Percentiles rank a stretch among this genome's conserved stretches.
Evolutionary conservation across 2,329 filamentous ascomycete species (phyloP).

Genomic region (Fusarium veterinarium): DNA sequence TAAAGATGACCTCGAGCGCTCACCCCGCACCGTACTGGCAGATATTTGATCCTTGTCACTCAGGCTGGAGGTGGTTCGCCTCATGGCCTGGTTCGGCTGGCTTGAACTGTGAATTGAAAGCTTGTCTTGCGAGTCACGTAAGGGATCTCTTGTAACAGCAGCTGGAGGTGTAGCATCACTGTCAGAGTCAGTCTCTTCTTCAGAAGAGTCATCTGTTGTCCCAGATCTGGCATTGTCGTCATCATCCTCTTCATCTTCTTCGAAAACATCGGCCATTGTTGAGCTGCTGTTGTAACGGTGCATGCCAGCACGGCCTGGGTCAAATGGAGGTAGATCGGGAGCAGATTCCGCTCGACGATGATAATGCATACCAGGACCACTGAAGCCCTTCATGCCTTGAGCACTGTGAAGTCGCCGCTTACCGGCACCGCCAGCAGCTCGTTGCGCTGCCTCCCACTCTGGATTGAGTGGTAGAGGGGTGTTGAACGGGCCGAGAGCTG

Average conservation of each 20-base stretch:
- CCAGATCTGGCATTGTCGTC: slow-evolving; percentile 60
- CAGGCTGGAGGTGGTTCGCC: slow-evolving; percentile 59
- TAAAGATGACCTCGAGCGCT: slow-evolving; percentile 62
- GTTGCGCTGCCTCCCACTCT: slow-evolving; percentile 75
- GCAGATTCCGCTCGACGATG: slow-evolving; percentile 84
- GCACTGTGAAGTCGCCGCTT: slow-evolving; percentile 82
- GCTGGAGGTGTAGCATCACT: slow-evolving; percentile 52
- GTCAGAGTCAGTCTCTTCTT: slow-evolving; percentile 62
- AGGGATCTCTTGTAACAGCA: slow-evolving; percentile 33
- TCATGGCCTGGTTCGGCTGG: slow-evolving; percentile 44
- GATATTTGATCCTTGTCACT: slow-evolving; percentile 52
- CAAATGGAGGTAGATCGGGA: slow-evolving; percentile 81
- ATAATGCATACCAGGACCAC: slow-evolving; percentile 77
- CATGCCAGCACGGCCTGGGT: slow-evolving; percentile 67
- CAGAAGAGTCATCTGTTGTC: slow-evolving; percentile 51
- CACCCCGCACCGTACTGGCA: slow-evolving; percentile 55
- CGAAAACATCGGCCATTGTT: slow-evolving; percentile 87
- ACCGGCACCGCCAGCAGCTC: slow-evolving; percentile 61
- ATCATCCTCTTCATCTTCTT: slow-evolving; percentile 80
- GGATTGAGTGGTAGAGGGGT: slow-evolving; percentile 74
- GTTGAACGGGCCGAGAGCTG: slow-evolving; percentile 91
- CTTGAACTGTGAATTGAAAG: slow-evolving; percentile 38
- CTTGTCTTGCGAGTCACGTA: slow-evolving; percentile 40
- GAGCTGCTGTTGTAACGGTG: slow-evolving; percentile 74
- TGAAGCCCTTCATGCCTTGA: slow-evolving; percentile 75